A percentile compares a stretch with the other conserved stretches of the same genome.
phyloP scores from a whole-genome alignment of 768 basidiomycete species.

The Sarcodon sp. region DNA sequence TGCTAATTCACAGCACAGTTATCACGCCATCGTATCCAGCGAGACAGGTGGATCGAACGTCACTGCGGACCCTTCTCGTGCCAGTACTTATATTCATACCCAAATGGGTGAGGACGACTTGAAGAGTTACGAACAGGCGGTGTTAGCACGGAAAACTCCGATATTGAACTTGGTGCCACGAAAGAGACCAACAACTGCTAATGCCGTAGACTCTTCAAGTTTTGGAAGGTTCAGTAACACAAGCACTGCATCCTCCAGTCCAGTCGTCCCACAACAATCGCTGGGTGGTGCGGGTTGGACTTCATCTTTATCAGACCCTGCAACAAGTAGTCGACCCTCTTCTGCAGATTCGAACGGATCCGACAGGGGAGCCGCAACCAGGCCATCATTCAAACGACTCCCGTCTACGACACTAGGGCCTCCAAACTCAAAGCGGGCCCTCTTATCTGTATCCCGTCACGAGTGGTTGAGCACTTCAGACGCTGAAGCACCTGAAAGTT shows the following conservation, averaged over 20 bases:
- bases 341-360: slow-evolving; percentile 14
- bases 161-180: slow-evolving; percentile 42
- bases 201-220: slow-evolving; percentile 9
- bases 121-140: slow-evolving; percentile 62
- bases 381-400: slow-evolving; percentile 64
- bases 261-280: slow-evolving; percentile 5
- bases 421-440: slow-evolving; percentile 36
- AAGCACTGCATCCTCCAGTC: neutral
- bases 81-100: neutral
- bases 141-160: slow-evolving; percentile 52
- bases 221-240: slow-evolving; percentile 11
- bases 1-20: neutral
- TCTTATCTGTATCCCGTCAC: slow-evolving; percentile 16
- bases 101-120: slow-evolving; percentile 38
- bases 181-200: slow-evolving; percentile 11
- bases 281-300: neutral
- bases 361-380: slow-evolving; percentile 17
- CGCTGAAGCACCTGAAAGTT: no score
- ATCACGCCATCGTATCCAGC: slow-evolving; percentile 7
- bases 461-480: no score
- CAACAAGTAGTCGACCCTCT: slow-evolving; percentile 21
- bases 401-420: slow-evolving; percentile 66
- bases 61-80: neutral
- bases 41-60: slow-evolving; percentile 5
- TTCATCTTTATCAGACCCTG: slow-evolving; percentile 13